Evolutionary conservation across 2,329 filamentous ascomycete genomes (phyloP), one percentile per base, ranked within the genome.

Genomic region (Alternaria brassicicola): DNA sequence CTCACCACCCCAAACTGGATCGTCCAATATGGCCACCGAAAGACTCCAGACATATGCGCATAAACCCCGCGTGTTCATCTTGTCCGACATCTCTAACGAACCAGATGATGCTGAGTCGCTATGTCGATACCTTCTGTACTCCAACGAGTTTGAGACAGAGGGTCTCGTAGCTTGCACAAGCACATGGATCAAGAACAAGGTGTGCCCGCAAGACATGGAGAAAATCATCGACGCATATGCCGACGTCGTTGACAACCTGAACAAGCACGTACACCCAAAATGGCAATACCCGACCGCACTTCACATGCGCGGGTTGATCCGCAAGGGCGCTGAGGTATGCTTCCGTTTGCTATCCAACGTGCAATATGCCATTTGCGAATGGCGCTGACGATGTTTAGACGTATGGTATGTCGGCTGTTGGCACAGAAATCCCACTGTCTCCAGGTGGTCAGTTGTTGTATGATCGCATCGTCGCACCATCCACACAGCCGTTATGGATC

Each of bases 401-500:
- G 42, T 76, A 77, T 54, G 74, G 80, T 15, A 78, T 81, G 75
- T 58, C 66, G 6, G 74, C 75, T 12, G 62, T 77, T 2, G 67
- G 67, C 19, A 66, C 68, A 49, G 70, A 72, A 12, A 55, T 67
- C 4, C 69, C 74, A 5, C 68, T 81, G 3, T 82, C 79, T 52
- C 70, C 77, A 28, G 83, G 82, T 15, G 78, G 73, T 7, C 65
- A 81, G 49, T 70, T 83, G 1, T 79, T 86, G 4, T 75, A 83
- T 17, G 66, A 78, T 3, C 73, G 76, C 5, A 76, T 83, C 1
- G 64, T 78, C 25, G 67, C 73, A 17, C 72, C 73, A 1, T 78
- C 74, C 1, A 69, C 73, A 1, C 73, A 80, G 9, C 81, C 82
- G 3, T 76, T 86, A 4, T 86, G 83, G 81, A 73, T 85, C 5